These are phyloP conservation scores for Albizia julibrissin DNA, from an alignment of 306 rosid genomes.

Conservation along the genomic window DNA sequence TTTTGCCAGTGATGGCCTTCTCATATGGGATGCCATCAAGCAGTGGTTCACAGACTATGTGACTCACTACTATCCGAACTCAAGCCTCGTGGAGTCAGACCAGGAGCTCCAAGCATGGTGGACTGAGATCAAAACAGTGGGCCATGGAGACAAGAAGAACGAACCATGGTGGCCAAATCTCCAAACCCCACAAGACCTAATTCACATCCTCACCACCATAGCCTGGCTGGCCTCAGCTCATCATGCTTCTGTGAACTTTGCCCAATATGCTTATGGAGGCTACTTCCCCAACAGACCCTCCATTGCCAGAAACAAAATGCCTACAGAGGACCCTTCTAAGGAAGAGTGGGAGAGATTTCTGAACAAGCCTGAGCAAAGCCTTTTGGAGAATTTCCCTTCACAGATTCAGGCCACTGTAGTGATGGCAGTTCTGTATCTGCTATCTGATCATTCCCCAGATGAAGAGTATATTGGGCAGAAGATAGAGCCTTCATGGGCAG, in stretches of 20 bases:
- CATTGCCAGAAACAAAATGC: constrained; percentile 47
- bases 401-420: constrained; percentile 48
- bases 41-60: constrained; percentile 52
- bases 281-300: constrained; percentile 50
- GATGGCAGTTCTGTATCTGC: constrained; percentile 38
- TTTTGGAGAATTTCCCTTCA: constrained; percentile 51
- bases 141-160: constrained; percentile 47
- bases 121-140: constrained; percentile 42
- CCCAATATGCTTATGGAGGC: constrained; percentile 45
- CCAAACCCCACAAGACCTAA: constrained; percentile 36
- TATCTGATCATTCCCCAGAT: constrained; percentile 54
- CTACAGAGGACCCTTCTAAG: constrained; percentile 42
- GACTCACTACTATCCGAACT: constrained; percentile 45
- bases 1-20: constrained; percentile 55
- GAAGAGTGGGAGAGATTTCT: constrained; percentile 48
- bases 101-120: constrained; percentile 59
- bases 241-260: constrained; percentile 51
- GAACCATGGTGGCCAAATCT: constrained; percentile 60
- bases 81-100: constrained; percentile 33
- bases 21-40: constrained; percentile 51
- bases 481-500: constrained; percentile 43
- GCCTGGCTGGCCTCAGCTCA: constrained; percentile 52
- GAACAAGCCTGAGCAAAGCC: constrained; percentile 31
- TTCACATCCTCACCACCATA: constrained; percentile 37
- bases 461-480: constrained; percentile 46